A percentile compares a stretch with the other conserved stretches of the same genome.
These are phyloP conservation scores for Globisporangium canariense DNA, from an alignment of 352 stramenopile species.

Conservation along the genomic window DNA sequence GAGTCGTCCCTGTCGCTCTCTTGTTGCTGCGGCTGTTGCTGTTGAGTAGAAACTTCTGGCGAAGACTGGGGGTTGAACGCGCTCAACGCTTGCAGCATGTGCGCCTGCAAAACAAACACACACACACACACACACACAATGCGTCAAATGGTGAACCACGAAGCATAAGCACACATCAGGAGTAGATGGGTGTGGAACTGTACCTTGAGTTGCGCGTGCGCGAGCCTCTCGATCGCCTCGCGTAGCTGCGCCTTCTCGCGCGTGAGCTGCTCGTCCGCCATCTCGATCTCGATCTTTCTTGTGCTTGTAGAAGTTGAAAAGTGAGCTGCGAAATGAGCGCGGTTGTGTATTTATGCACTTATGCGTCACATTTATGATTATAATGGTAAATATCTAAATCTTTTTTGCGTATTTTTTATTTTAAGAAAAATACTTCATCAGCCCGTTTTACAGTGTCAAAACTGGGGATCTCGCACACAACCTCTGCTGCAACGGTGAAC, in stretches of 20 bases:
- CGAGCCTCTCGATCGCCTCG: conserved; percentile 30
- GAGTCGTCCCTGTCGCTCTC: conserved; percentile 39
- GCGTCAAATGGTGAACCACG: not conserved
- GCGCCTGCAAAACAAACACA: conserved; percentile 27
- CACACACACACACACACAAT: not conserved
- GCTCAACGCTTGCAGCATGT: conserved; percentile 70
- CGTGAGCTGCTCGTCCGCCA: conserved; percentile 14
- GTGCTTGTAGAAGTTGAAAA: conserved; percentile 1
- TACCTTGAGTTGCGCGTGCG: conserved; percentile 36
- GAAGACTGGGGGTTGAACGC: conserved; percentile 28
- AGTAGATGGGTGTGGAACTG: too few species aligned
- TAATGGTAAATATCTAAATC: conserved; percentile 6
- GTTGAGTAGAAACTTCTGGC: not conserved
- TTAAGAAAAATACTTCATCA: not conserved
- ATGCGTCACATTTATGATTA: not conserved
- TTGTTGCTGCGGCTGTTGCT: conserved; percentile 8
- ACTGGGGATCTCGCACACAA: not conserved
- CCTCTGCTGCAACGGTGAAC: not conserved
- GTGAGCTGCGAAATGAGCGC: not conserved
- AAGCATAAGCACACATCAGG: not conserved
- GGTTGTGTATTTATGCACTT: too few species aligned
- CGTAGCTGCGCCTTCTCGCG: conserved; percentile 35
- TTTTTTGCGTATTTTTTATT: not conserved
- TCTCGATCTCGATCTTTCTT: not conserved
- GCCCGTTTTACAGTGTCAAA: not conserved